Evolutionary conservation across 192 early-diverging fungal genomes (phyloP), one percentile per base, ranked within the genome.

Genomic region (Hyaloraphidium curvatum): DNA sequence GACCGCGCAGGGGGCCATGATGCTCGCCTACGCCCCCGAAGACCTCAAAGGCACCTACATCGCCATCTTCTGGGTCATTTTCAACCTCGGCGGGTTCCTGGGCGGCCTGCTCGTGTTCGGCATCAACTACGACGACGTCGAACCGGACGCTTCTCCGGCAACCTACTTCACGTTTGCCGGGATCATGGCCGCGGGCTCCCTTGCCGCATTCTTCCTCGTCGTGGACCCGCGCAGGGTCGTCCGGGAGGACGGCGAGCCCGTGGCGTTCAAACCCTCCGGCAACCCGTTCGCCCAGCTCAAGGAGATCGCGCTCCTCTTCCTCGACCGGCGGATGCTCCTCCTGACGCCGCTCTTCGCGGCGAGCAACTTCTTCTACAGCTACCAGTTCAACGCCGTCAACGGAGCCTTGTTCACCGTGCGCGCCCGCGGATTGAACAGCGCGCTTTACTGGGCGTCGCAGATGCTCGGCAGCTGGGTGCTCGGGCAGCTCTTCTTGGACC

Each of bases 51-150:
- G 83, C 31, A 75, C 70, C 55, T 85, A 71, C 64, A 85, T 91
- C 48, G 78, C 78, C 21, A 68, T 80, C 29, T 91, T 91, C 74
- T 91, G 88, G 88, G 71, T 78, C 55, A 80, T 89, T 50, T 91
- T 87, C 73, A 84, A 84, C 58, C 40, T 70, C 31, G 88, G 88
- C 51, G 88, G 79, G 29, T 75, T 83, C 55, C 53, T 91, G 22
- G 88, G 88, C 59, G 76, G 78, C 50, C 70, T 79, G 30, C 72
- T 91, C 56, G 73, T 74, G 26, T 73, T 88, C 40, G 78, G 66
- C 33, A 69, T 80, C 52, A 79, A 85, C 64, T 88, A 64, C 70
- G 61, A 84, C 52, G 50, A 55, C 22, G 51, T 59, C 0, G 59
- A n/a, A n/a, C 60, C 19, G 62, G 57, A 7, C 59, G 67, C 23